Conservation (phyloP, 257 asterid genomes). For the Solanum tarapatanum region DNA sequence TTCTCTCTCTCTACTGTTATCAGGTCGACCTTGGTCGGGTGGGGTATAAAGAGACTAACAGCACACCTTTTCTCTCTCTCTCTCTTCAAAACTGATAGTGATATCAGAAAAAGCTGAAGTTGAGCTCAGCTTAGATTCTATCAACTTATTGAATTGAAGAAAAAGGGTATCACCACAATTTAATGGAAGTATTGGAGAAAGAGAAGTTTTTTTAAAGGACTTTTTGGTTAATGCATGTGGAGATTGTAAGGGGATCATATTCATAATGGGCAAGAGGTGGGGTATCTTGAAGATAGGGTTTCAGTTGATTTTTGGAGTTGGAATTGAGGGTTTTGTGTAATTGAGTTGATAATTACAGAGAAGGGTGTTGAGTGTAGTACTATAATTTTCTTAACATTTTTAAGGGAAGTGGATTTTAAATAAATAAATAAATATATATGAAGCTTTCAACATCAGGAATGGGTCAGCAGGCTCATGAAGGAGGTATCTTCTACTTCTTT, state of each 20-base stretch:
- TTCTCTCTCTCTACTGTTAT: slow-evolving; percentile 37
- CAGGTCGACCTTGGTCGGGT: slow-evolving; percentile 78
- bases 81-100: slow-evolving; percentile 7
- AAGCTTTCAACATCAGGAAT: slow-evolving; percentile 55
- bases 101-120: background rate
- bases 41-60: slow-evolving; percentile 6
- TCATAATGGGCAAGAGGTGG: slow-evolving; percentile 6
- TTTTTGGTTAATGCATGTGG: slow-evolving; percentile 1
- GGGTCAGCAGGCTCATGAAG: slow-evolving; percentile 49
- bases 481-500: slow-evolving; percentile 29
- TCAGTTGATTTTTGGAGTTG: slow-evolving; percentile 15
- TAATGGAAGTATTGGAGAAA: slow-evolving; percentile 21
- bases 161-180: background rate
- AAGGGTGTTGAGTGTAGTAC: background rate
- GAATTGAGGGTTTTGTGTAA: slow-evolving; percentile 1
- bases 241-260: background rate
- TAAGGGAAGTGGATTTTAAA: slow-evolving; percentile 6
- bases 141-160: background rate
- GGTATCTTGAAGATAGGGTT: slow-evolving; percentile 12
- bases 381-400: background rate
- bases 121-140: background rate
- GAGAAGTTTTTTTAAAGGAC: background rate
- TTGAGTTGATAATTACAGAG: background rate
- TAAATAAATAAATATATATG: slow-evolving; percentile 2
- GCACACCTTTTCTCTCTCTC: background rate